These are phyloP conservation scores for Cyclaneusma minus DNA, from an alignment of 2,329 filamentous ascomycete genomes.

Conservation along the genomic window DNA sequence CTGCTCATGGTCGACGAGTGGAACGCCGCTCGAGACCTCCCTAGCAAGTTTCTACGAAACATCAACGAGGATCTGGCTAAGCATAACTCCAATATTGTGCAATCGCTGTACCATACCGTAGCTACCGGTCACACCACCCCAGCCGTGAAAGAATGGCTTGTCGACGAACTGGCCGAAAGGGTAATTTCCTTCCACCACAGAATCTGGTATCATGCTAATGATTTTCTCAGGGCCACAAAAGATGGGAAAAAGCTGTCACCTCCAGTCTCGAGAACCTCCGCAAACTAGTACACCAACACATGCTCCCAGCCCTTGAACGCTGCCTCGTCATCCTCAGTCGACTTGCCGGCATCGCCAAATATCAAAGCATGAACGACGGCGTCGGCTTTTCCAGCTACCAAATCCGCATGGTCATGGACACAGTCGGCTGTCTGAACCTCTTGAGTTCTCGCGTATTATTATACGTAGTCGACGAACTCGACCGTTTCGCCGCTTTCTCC, in stretches of 20 bases:
- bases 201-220: conserved; percentile 7
- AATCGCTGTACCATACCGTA: conserved; percentile 70
- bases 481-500: conserved; percentile 65
- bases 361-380: conserved; percentile 50
- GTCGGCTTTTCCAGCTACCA: conserved; percentile 51
- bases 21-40: conserved; percentile 67
- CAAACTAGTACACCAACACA: conserved; percentile 68
- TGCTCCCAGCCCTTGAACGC: conserved; percentile 76
- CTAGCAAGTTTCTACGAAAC: conserved; percentile 59
- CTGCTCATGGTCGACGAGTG: conserved; percentile 69
- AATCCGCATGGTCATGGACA: conserved; percentile 51
- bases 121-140: conserved; percentile 68
- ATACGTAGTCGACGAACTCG: conserved; percentile 59
- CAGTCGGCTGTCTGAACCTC: conserved; percentile 59
- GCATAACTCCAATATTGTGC: conserved; percentile 50
- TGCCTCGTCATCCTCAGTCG: conserved; percentile 68
- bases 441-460: conserved; percentile 59
- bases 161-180: conserved; percentile 66
- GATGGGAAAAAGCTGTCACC: conserved; percentile 82
- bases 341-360: conserved; percentile 69
- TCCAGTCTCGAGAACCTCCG: conserved; percentile 66
- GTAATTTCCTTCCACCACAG: conserved; percentile 28
- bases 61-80: conserved; percentile 62
- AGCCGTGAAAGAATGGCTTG: conserved; percentile 71
- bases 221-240: conserved; percentile 58